A percentile compares a stretch with the other conserved stretches of the same genome.
Conservation (phyloP, 371 early-diverging fungal species). For the Apophysomyces variabilis region DNA sequence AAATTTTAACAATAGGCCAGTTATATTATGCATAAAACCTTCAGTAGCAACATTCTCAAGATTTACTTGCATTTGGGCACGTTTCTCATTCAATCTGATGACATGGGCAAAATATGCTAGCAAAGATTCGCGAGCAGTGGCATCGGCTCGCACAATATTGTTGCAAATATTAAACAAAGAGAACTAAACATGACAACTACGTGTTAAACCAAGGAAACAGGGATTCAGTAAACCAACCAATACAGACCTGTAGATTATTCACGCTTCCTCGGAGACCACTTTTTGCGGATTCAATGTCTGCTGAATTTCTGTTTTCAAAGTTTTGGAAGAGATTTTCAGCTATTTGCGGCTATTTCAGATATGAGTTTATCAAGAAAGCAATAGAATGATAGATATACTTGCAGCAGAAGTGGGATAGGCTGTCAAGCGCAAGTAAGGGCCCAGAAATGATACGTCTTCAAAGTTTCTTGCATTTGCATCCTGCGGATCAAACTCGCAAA, state of each 20-base stretch:
- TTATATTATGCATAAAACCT: conserved; percentile 86
- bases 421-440: conserved; percentile 73
- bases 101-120: conserved; percentile 70
- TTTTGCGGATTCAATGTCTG: conserved; percentile 66
- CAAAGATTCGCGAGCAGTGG: conserved; percentile 61
- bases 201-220: background rate
- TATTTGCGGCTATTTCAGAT: conserved; percentile 53
- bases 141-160: conserved; percentile 71
- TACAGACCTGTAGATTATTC: conserved; percentile 60
- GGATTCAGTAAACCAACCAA: no score
- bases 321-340: conserved; percentile 68
- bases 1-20: conserved; percentile 67
- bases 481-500: conserved; percentile 67
- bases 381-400: conserved; percentile 18
- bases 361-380: background rate
- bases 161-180: conserved; percentile 71
- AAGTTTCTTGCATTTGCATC: conserved; percentile 59
- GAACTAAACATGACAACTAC: conserved; percentile 34
- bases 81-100: conserved; percentile 69
- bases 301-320: conserved; percentile 52
- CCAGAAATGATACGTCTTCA: conserved; percentile 72
- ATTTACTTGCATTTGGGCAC: conserved; percentile 89
- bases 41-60: conserved; percentile 76
- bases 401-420: conserved; percentile 63
- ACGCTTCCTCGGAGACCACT: conserved; percentile 72